These are phyloP conservation scores for Neoarthrinium moseri DNA, from an alignment of 2,329 filamentous ascomycete species.

Conservation along the genomic window DNA sequence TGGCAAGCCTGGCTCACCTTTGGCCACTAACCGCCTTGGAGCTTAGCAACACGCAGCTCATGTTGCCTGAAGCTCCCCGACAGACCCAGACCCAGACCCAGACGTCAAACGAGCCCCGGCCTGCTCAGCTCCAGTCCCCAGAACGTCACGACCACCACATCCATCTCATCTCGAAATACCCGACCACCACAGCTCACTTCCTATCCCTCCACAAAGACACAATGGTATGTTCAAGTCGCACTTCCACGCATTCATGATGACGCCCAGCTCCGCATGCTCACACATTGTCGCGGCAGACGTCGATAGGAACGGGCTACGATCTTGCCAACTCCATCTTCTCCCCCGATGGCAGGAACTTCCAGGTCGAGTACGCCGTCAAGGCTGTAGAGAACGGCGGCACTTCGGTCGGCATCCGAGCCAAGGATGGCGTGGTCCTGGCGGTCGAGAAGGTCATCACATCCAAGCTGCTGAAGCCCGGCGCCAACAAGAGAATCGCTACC, in stretches of 20 bases:
- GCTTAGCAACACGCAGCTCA: constrained; percentile 10
- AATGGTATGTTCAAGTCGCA: constrained; percentile 2
- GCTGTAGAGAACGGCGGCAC: constrained; percentile 98
- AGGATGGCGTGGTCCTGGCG: constrained; percentile 93
- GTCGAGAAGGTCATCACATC: constrained; percentile 95
- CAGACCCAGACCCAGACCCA: too few species aligned
- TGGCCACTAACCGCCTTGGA: too few species aligned
- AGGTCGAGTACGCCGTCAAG: constrained; percentile 98
- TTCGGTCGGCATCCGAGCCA: constrained; percentile 92
- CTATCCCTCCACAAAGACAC: neutral
- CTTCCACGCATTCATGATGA: neutral
- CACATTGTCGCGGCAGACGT: constrained; percentile 60
- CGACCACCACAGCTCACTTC: neutral
- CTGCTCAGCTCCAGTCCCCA: neutral
- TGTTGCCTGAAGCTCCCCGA: constrained; percentile 11
- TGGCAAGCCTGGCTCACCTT: too few species aligned
- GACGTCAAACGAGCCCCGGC: constrained; percentile 5
- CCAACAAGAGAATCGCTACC: constrained; percentile 96
- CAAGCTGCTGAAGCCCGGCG: constrained; percentile 90
- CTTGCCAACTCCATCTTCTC: constrained; percentile 99
- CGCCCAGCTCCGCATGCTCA: neutral
- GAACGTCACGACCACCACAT: neutral
- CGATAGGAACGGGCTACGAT: constrained; percentile 99
- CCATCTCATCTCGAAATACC: neutral
- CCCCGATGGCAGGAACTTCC: constrained; percentile 97